Base-by-base conservation (phyloP, 2,329 filamentous ascomycete genomes). In the Ophiostoma himal-ulmi region DNA sequence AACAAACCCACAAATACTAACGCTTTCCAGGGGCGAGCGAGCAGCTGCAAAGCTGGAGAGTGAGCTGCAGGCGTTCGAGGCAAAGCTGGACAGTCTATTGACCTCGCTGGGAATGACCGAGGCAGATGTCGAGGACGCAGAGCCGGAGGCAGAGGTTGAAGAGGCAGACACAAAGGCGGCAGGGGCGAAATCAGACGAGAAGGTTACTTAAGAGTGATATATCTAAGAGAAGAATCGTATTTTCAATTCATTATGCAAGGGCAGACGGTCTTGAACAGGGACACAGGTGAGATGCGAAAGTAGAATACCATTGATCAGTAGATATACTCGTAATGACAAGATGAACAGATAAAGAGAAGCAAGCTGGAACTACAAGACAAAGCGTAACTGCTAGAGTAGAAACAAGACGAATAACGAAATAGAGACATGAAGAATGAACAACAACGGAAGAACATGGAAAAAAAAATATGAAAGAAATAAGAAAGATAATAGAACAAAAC, bases 51-150 rank as follows among this genome's bases (percentile, higher is more conserved):
- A 80, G 39, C 81, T 88, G 22, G 86, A 88, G 75, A 79, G 81
- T 1, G 84, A 83, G 73, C 80, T 88, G 68, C 79, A 81, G 10
- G 82, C 75, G 44, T 80, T 88, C 26, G 85, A 88, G 77, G 80
- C 78, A 75, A 86, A 83, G 75, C 81, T 88, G n/a, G 85, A 87
- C 72, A 81, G 81, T 71, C 78, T 88, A 30, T 79, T 88, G 30
- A 83, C 82, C 20, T 81, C 81, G 34, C 78, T 86, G 67, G 84
- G 84, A 70, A 67, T 72, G 60, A 10, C 66, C 3, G 70, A 37
- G 11, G 68, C 30, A 7, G 71, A 73, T n/a, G 26, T 73, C 11
- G 70, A 64, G 5, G 70, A 44, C 7, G 22, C 14, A 1, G 67
- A 64, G 14, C 20, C 30, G 17, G 44, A 52, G 22, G 26, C 44